Evolutionary conservation across 495 filamentous ascomycete genomes (phyloP).

Genomic region (Penicillium fimorum): DNA sequence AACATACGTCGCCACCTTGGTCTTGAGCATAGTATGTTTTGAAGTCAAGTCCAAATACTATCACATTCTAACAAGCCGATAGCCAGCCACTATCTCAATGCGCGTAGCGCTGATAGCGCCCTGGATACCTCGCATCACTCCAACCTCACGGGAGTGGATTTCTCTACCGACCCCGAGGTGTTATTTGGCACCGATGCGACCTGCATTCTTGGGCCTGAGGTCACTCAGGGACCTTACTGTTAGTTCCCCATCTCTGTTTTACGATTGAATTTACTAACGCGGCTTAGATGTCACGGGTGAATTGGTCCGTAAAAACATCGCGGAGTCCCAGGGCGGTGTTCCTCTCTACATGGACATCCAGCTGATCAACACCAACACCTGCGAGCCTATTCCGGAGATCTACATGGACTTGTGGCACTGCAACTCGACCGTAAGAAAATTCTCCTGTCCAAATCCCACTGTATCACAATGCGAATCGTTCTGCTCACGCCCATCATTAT

Average conservation of each 20-base stretch:
- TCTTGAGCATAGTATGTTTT: constrained; percentile 15
- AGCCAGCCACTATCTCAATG: constrained; percentile 32
- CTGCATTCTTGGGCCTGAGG: constrained; percentile 56
- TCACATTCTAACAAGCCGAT: background rate
- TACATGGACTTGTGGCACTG: constrained; percentile 63
- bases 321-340: constrained; percentile 56
- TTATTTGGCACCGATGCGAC: constrained; percentile 54
- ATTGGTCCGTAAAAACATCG: constrained; percentile 54
- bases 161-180: constrained; percentile 45
- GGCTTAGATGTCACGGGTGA: constrained; percentile 44
- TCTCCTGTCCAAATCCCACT: background rate
- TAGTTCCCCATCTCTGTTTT: constrained; percentile 1
- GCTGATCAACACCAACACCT: constrained; percentile 58
- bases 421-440: constrained; percentile 37
- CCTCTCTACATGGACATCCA: constrained; percentile 59
- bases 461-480: background rate
- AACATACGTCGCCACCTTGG: constrained; percentile 31
- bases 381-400: constrained; percentile 50
- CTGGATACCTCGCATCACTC: constrained; percentile 43
- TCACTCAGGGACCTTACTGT: constrained; percentile 59
- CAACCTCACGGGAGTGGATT: constrained; percentile 46
- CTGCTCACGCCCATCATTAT: background rate
- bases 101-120: constrained; percentile 42
- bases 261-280: background rate
- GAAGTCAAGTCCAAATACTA: background rate